These are phyloP conservation scores for Lasiosphaeria miniovina DNA, from an alignment of 495 filamentous ascomycete species.

Conservation along the genomic window DNA sequence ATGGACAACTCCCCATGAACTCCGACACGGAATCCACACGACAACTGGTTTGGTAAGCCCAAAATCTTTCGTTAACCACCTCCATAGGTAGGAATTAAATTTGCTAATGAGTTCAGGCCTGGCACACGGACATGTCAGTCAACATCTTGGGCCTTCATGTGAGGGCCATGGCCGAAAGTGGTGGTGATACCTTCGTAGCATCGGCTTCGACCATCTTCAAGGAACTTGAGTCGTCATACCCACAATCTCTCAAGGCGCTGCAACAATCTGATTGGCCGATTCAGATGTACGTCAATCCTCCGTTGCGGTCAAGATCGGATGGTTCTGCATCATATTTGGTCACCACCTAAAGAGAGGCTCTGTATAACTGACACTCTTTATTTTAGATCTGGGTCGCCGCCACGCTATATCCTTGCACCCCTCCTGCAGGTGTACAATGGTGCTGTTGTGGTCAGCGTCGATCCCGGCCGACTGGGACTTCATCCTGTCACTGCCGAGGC, in stretches of 20 bases:
- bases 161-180: conserved; percentile 34
- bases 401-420: conserved; percentile 35
- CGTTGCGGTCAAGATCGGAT: conserved; percentile 6
- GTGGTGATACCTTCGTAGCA: conserved; percentile 42
- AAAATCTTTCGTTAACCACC: background rate
- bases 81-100: background rate
- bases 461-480: conserved; percentile 43
- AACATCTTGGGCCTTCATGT: conserved; percentile 45
- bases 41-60: conserved; percentile 33
- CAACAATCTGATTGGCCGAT: conserved; percentile 38
- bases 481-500: conserved; percentile 29
- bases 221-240: conserved; percentile 32
- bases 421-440: conserved; percentile 35
- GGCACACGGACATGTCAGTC: conserved; percentile 45
- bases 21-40: conserved; percentile 48
- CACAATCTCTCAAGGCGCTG: conserved; percentile 32
- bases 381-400: conserved; percentile 34
- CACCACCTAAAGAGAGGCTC: background rate
- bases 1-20: conserved; percentile 39
- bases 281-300: conserved; percentile 36
- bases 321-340: background rate
- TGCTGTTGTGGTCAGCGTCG: conserved; percentile 38
- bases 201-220: conserved; percentile 40
- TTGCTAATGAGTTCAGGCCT: conserved; percentile 21
- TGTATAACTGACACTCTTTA: conserved; percentile 2